Base-by-base conservation (phyloP, 345 rosid genomes). In the Erysimum cheiranthoides region DNA sequence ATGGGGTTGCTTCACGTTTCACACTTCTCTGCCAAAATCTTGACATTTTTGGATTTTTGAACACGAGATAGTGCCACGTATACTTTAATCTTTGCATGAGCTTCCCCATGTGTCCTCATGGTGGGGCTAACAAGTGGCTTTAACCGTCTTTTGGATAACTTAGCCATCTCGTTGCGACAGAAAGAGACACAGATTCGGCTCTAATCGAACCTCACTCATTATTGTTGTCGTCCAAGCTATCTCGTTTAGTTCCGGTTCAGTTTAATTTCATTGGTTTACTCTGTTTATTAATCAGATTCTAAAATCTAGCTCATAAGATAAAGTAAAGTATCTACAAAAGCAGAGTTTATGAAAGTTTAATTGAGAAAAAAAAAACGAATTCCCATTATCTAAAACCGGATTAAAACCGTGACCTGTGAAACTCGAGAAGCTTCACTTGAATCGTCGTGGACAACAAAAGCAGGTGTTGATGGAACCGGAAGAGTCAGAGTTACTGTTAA, bases 401-500 rank as follows among this genome's bases (percentile, higher is more conserved):
- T 39, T 30, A 10, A 30, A n/a, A 47, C 61, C 3, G 7, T 12
- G 54, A 27, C 76, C 54, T 51, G 52, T 28, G 69, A 72, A 59
- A 27, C 50, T 1, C 49, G 67, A 47, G 67, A 73, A 73, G 70
- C 61, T 39, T 73, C 76, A 61, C 21, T 10, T 28, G 70, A 73
- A 30, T 49, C 40, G 8, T 46, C 17, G 18, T 64, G 64, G 21
- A 21, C 10, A 34, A 56, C 54, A 62, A 77, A 83, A 1, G 84
- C 83, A 0, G 89, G 88, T 21, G 36, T 45, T n/a, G 82, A 68
- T 2, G 89, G 90, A 7, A 77, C 11, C 8, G 82, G 75, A 5
- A 87, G 78, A 3, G 81, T 66, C n/a, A 81, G 83, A 85, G 63
- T 40, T 32, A 61, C 80, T 82, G 1, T 25, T 70, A 12, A 85